Evolutionary conservation across 768 basidiomycete genomes (phyloP).

Genomic region (Arthromyces matolae): DNA sequence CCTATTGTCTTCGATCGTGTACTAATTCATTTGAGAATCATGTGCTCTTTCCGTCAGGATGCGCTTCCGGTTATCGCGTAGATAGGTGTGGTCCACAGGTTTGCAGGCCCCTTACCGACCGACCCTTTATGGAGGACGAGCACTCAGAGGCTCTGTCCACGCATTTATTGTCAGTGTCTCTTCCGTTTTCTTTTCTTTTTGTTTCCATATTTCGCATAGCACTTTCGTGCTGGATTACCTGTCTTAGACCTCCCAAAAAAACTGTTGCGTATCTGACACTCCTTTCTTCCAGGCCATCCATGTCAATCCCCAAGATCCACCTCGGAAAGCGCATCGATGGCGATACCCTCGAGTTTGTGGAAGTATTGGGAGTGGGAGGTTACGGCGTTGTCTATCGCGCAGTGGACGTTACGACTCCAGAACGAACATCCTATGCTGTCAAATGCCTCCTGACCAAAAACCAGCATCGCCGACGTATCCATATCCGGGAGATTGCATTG

Average conservation of each 20-base stretch:
- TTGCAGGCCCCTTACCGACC: too few species aligned
- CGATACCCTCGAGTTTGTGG: conserved; percentile 75
- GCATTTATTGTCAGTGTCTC: too few species aligned
- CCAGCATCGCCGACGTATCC: conserved; percentile 64
- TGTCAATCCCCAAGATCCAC: conserved; percentile 37
- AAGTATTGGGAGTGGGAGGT: conserved; percentile 88
- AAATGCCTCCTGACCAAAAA: conserved; percentile 71
- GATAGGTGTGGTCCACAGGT: too few species aligned
- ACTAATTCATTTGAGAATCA: too few species aligned
- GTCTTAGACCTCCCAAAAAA: conserved; percentile 3
- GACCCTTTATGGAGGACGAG: too few species aligned
- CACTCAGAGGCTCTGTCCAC: too few species aligned
- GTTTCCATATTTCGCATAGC: too few species aligned
- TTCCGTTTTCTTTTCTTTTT: too few species aligned
- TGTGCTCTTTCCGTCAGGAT: too few species aligned
- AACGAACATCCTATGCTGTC: conserved; percentile 71
- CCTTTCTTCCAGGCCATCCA: conserved; percentile 13
- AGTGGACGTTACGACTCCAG: conserved; percentile 51
- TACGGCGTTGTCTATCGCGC: conserved; percentile 96
- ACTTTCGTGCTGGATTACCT: not conserved
- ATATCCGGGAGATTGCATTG: conserved; percentile 84
- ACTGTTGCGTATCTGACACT: conserved; percentile 3
- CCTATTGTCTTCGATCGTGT: conserved; percentile 8
- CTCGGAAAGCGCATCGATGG: conserved; percentile 83
- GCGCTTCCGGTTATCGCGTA: too few species aligned